A percentile compares a stretch with the other conserved stretches of the same genome.
Conservation (phyloP, 2,329 filamentous ascomycete genomes). For the Colletotrichum theobromicola region DNA sequence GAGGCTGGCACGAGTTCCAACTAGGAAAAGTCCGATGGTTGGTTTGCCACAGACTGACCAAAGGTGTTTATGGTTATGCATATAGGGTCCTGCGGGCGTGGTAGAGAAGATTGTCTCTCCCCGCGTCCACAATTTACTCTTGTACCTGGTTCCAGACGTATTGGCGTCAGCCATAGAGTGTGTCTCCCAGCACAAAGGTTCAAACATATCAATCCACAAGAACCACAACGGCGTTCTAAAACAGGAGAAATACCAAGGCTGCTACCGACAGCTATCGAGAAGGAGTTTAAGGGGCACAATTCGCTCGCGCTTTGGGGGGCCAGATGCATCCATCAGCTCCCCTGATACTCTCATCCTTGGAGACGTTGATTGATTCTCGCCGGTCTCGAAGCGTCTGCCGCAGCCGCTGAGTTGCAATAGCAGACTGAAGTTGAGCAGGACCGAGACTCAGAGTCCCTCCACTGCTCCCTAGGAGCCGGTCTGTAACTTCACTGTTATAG, state of each 20-base stretch:
- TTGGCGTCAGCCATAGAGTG: not conserved
- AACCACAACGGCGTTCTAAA: not conserved
- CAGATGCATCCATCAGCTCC: not conserved
- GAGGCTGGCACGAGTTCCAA: not conserved
- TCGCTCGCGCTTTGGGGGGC: not conserved
- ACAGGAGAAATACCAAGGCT: no score
- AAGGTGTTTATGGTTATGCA: not conserved
- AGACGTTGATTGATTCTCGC: not conserved
- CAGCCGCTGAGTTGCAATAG: not conserved
- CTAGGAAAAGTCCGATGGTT: not conserved
- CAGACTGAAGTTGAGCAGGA: not conserved
- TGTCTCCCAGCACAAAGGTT: no score
- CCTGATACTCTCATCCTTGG: not conserved
- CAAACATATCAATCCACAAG: no score
- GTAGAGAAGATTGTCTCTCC: not conserved
- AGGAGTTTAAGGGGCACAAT: not conserved
- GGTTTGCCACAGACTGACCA: not conserved
- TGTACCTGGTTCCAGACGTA: no score
- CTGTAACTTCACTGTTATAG: not conserved
- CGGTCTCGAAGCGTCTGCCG: not conserved
- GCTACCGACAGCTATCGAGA: not conserved
- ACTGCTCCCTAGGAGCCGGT: not conserved
- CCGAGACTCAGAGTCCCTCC: no score
- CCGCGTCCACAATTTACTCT: not conserved
- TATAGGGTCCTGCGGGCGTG: not conserved